Evolutionary conservation across 768 basidiomycete species (phyloP), one percentile per base, ranked within the genome.

Genomic region (Boletus subcaerulescens): DNA sequence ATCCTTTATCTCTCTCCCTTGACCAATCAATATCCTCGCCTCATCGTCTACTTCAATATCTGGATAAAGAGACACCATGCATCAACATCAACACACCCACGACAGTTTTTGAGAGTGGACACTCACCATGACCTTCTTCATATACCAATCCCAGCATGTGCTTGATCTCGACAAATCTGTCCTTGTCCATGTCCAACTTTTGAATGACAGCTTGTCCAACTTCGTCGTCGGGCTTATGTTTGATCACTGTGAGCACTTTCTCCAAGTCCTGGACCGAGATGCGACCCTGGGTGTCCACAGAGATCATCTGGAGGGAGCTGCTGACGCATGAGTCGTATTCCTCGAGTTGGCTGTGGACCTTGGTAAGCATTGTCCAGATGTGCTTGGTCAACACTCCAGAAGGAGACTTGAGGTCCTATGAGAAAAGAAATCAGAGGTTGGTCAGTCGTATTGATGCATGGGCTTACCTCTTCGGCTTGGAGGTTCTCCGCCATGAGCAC

Each of bases 171-270:
- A 98, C 94, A 66, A 85, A 96, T 0, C 96, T 95, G 67, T 98
- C 96, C 72, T 91, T 85, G 73, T 98, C 96, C 11, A 92, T 89
- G 68, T 99, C 97, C 64, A 98, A 75, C 72, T 98, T 98, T 67
- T 92, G 85, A 50, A 95, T 84, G 48, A 99, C 86, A 20, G 83
- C 85, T 56, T 87, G 84, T 22, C 92, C 91, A 15, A 92, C 86
- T 57, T 93, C 89, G 51, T 95, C 91, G 53, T 92, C 88, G 5
- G 95, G 96, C 65, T 78, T 84, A 72, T 98, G 97, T 73, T 90
- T 89, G 77, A 98, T 98, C 50, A 97, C 93, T 51, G 86, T 82
- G 51, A 98, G 76, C 18, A 94, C 96, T 65, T 91, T 92, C 71
- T 93, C 82, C 42, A 99, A 75, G 71, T 99, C 96, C 60, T 85